Evolutionary conservation across 495 filamentous ascomycete species (phyloP), one percentile per base, ranked within the genome.

Genomic region (Penicillium bialowiezense): DNA sequence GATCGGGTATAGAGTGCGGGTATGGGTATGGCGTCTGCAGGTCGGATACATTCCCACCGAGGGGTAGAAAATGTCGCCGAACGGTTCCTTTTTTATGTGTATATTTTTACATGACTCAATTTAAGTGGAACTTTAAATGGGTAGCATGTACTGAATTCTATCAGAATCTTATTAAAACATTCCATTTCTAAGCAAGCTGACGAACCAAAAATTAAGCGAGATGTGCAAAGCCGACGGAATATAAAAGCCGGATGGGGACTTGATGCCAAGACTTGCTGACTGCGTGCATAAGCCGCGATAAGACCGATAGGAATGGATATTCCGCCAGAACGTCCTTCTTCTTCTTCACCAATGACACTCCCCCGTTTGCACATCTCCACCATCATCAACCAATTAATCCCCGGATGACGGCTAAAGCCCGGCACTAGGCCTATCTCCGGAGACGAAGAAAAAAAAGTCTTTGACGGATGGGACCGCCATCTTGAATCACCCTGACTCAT

Each of bases 401-500:
- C 15, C 14, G 9, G 6, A 2, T 1, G 21, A 15, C 32, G 20
- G 21, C n/a, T 36, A 18, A 47, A 32, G 6, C n/a, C 35, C 45
- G 45, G 28, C 8, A 0, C 9, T 48, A 20, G 20, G 21, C 1
- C 12, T 40, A 48, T 23, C 45, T 48, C 45, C 45, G 45, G 15
- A 12, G 24, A 6, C 21, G 36, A 39, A 7, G 17, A 21, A 21
- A 7, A 15, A 21, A 43, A 44, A 33, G 20, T 44, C 26, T 21
- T 29, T 33, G 41, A 44, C 41, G 28, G 7, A 7, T 7, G 4
- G 7, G 7, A 2, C 17, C 35, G 19, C 10, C 5, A 7, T n/a
- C n/a, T n/a, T 29, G 35, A 48, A 7, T 48, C 35, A 48, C n/a
- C 26, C 10, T 48, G 45, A 48, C 1, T 48, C 45, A 48, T 39